These are phyloP conservation scores for Fusarium foetens DNA, from an alignment of 2,329 filamentous ascomycete genomes.

Conservation along the genomic window DNA sequence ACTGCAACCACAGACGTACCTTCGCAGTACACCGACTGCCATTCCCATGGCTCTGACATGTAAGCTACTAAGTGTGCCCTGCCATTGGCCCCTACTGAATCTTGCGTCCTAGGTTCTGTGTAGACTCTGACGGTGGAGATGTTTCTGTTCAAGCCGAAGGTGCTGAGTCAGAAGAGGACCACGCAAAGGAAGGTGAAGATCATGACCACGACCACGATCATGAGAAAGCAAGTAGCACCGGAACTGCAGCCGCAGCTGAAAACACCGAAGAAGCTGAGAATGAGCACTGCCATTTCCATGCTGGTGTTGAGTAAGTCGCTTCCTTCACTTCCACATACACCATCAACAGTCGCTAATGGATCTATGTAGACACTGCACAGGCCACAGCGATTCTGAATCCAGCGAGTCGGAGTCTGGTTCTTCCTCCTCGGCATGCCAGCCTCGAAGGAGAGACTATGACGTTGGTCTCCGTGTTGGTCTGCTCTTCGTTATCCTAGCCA, in stretches of 20 bases:
- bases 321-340: background rate
- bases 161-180: constrained; percentile 37
- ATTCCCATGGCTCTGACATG: constrained; percentile 67
- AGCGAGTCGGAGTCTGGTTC: constrained; percentile 32
- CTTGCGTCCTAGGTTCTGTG: constrained; percentile 63
- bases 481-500: constrained; percentile 76
- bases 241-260: background rate
- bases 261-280: constrained; percentile 28
- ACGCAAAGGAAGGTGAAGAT: constrained; percentile 26
- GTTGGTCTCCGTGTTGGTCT: constrained; percentile 75
- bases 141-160: constrained; percentile 62
- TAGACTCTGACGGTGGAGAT: constrained; percentile 68
- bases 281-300: constrained; percentile 77
- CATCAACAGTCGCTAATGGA: constrained; percentile 1
- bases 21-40: constrained; percentile 71
- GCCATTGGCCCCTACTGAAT: constrained; percentile 5
- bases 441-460: constrained; percentile 67
- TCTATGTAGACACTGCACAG: constrained; percentile 64
- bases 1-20: constrained; percentile 67
- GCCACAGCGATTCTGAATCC: constrained; percentile 52
- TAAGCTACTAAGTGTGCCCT: constrained; percentile 49
- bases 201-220: constrained; percentile 29
- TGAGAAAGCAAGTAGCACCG: constrained; percentile 16
- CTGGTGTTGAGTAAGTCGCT: constrained; percentile 73
- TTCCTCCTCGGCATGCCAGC: constrained; percentile 57